A percentile compares a stretch with the other conserved stretches of the same genome.
Conservation (phyloP, 257 asterid genomes). For the Lycium ferocissimum region DNA sequence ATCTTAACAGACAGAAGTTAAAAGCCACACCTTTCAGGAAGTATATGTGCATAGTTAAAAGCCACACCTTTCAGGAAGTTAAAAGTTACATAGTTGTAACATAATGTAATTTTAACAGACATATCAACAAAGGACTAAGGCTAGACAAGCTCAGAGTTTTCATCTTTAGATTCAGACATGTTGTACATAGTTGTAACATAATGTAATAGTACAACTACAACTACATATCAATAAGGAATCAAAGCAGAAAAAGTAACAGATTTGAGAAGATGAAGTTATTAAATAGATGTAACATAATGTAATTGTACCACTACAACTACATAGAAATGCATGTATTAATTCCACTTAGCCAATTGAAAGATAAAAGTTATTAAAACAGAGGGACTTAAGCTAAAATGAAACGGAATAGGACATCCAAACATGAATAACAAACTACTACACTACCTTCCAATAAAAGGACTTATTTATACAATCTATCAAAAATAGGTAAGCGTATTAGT, state of each 20-base stretch:
- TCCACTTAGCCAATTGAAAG: neutral
- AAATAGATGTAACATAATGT: neutral
- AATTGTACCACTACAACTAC: no score
- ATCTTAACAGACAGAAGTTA: no score
- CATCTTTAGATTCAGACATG: neutral
- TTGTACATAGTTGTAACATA: neutral
- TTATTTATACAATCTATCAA: no score
- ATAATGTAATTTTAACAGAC: neutral
- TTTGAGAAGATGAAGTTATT: neutral
- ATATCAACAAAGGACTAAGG: neutral
- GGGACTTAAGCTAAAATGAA: neutral
- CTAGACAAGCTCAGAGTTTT: neutral
- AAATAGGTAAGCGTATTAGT: no score
- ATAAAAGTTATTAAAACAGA: neutral
- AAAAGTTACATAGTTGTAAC: no score
- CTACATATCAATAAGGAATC: neutral
- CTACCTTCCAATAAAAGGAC: no score
- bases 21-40: no score
- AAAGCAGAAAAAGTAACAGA: neutral
- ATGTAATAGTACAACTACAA: neutral
- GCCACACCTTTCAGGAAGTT: no score
- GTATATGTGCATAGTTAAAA: no score
- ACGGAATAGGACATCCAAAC: constrained; percentile 6
- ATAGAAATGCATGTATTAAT: neutral
- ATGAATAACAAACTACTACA: neutral